A percentile compares a stretch with the other conserved stretches of the same genome.
Conservation (phyloP, 1,139 yeast genomes). For the Blastobotrys malaysiensis region DNA sequence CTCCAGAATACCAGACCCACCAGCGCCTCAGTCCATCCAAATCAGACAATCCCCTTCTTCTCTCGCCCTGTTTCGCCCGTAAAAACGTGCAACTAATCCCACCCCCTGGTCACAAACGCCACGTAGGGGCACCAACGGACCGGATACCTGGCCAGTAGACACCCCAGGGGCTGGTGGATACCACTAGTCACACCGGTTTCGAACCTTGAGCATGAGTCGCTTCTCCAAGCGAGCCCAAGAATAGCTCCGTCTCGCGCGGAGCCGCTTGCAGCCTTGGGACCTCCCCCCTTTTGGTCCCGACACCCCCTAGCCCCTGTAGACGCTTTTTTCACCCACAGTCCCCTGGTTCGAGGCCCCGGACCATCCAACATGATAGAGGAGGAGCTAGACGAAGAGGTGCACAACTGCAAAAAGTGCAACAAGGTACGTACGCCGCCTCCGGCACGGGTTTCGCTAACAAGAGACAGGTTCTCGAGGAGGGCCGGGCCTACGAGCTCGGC, state of each 20-base stretch:
- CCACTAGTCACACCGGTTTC: background rate
- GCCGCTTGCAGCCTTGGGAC: background rate
- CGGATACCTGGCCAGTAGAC: no score
- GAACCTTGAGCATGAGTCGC: no score
- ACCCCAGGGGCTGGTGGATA: background rate
- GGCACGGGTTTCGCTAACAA: no score
- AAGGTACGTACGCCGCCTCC: constrained; percentile 23
- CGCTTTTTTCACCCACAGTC: background rate
- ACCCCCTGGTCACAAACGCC: no score
- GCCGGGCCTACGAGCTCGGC: constrained; percentile 48
- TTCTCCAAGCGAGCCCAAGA: constrained; percentile 1
- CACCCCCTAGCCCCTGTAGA: background rate
- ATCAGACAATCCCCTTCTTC: no score
- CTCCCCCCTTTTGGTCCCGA: background rate
- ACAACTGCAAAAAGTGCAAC: constrained; percentile 34
- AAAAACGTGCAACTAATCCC: no score
- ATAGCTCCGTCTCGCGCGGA: background rate
- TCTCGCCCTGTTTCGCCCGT: no score
- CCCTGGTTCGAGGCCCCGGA: background rate
- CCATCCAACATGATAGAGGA: background rate
- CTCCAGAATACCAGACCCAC: no score
- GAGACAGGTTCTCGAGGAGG: constrained; percentile 37
- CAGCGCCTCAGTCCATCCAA: no score
- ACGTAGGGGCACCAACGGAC: no score
- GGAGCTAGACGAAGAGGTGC: constrained; percentile 27